A percentile compares a stretch with the other conserved stretches of the same genome.
Conservation (phyloP, 805 yeast species). For the Novakomyces olei region DNA sequence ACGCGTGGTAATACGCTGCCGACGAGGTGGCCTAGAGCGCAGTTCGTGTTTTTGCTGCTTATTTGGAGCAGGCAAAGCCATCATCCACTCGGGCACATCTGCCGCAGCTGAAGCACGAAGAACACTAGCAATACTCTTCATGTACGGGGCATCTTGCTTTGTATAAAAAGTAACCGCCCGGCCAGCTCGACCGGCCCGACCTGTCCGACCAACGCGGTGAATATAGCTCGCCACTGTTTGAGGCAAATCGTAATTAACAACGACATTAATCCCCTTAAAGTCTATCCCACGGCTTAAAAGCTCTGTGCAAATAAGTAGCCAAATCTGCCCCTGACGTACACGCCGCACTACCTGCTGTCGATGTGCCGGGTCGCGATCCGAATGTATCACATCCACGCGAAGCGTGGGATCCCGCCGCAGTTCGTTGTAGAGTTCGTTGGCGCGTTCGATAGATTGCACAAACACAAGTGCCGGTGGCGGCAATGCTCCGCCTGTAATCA, state of each 20-base stretch:
- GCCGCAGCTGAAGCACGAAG: constrained; percentile 84
- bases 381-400: constrained; percentile 88
- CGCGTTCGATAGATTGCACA: constrained; percentile 76
- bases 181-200: constrained; percentile 79
- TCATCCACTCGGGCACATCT: constrained; percentile 59
- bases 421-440: constrained; percentile 88
- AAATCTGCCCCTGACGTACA: constrained; percentile 72
- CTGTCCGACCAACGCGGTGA: constrained; percentile 96
- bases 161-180: constrained; percentile 82
- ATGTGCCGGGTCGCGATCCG: constrained; percentile 76
- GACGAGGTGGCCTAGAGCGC: constrained; percentile 33
- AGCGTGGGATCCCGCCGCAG: constrained; percentile 72
- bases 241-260: constrained; percentile 92
- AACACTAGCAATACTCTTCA: constrained; percentile 74
- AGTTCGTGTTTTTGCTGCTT: constrained; percentile 39
- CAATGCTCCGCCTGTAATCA: constrained; percentile 59
- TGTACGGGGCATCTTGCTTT: constrained; percentile 55
- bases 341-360: constrained; percentile 65
- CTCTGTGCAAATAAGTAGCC: constrained; percentile 95
- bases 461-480: constrained; percentile 85
- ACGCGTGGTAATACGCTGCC: constrained; percentile 54
- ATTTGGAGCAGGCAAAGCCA: constrained; percentile 39
- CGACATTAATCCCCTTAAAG: constrained; percentile 84
- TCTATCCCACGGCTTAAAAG: constrained; percentile 93
- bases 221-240: constrained; percentile 83